Base-by-base conservation (phyloP, 2,329 filamentous ascomycete species). In the Trichoderma arundinaceum region DNA sequence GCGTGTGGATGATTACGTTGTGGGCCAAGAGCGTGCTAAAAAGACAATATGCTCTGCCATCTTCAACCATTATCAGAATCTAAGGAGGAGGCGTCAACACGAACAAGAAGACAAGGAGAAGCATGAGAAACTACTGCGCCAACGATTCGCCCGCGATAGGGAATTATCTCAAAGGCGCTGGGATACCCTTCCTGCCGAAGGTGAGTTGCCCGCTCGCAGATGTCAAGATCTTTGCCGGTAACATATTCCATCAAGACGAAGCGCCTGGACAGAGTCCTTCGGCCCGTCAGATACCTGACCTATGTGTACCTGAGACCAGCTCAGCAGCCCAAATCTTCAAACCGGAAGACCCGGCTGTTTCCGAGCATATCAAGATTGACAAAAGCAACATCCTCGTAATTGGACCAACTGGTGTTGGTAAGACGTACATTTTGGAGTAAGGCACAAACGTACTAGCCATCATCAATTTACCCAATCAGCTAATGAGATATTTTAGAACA, bases 381-480 rank as follows among this genome's bases (percentile, higher is more conserved):
- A 99, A 99, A 80, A 97, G 94, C 72, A 99, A 99, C 75, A 84
- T 99, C 46, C 82, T 99, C 48, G 81, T 98, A 60, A 85, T 98
- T 32, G 95, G 95, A 0, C 95, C 95, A 0, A 97, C 94, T 0
- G 95, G 95, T 2, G 94, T 97, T 6, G 95, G 95, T 13, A 99
- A 99, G 80, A 99, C 95, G 0, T 88, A 98, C 68, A 98, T 99
- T 80, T 86, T 93, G 53, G 86, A 89, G 86, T 88, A 77, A 69
- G 83, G 71, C 9, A 12, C 38, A 0, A n/a, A 22, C 7, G 22
- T 15, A 13, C n/a, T 28, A n/a, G 10, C 17, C 17, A 12, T 33
- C n/a, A 8, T 19, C 7, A 33, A 7, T 44, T 1, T 39, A 22
- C 39, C 22, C 13, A 7, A 43, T 17, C 8, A 17, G 43, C 65